phyloP scores from a whole-genome alignment of 2,329 filamentous ascomycete genomes.

The Hymenoscyphus occultus region DNA sequence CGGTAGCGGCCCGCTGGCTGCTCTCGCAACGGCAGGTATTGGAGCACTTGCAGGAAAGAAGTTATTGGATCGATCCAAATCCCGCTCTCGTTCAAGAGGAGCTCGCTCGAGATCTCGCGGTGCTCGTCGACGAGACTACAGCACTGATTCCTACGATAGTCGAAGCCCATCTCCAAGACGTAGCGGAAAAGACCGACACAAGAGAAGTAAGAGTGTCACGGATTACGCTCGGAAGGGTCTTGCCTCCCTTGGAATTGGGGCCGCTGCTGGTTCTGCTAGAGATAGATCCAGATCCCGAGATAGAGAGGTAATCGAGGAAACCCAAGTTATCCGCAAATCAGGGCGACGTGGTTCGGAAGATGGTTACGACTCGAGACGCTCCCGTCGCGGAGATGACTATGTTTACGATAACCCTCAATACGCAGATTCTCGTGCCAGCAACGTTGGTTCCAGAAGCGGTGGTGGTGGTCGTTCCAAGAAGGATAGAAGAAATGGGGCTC shows the following conservation, averaged over 20 bases:
- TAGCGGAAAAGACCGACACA: slow-evolving; percentile 50
- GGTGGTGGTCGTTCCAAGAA: slow-evolving; percentile 23
- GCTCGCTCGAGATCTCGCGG: slow-evolving; percentile 48
- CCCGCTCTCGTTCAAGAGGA: slow-evolving; percentile 46
- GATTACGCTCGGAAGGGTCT: slow-evolving; percentile 59
- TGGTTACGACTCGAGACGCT: slow-evolving; percentile 14
- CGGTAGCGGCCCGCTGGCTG: slow-evolving; percentile 52
- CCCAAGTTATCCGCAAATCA: slow-evolving; percentile 22
- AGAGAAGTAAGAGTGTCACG: slow-evolving; percentile 64
- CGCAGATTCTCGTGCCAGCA: slow-evolving; percentile 32
- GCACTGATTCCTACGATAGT: slow-evolving; percentile 35
- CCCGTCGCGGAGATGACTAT: slow-evolving; percentile 14
- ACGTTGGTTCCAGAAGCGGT: slow-evolving; percentile 23
- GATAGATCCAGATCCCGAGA: slow-evolving; percentile 24
- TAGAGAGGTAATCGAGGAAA: slow-evolving; percentile 28
- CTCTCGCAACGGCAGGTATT: slow-evolving; percentile 59
- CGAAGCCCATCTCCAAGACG: slow-evolving; percentile 33
- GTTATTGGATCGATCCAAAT: slow-evolving; percentile 43
- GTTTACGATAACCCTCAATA: slow-evolving; percentile 32
- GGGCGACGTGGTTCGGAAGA: slow-evolving; percentile 25
- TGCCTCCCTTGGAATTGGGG: slow-evolving; percentile 60
- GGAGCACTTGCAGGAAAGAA: slow-evolving; percentile 62
- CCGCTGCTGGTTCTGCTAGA: slow-evolving; percentile 38
- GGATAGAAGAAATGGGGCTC: slow-evolving; percentile 25
- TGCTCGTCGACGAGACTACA: slow-evolving; percentile 30